phyloP scores from a whole-genome alignment of 2,329 filamentous ascomycete genomes.

The Aspergillus niger region DNA sequence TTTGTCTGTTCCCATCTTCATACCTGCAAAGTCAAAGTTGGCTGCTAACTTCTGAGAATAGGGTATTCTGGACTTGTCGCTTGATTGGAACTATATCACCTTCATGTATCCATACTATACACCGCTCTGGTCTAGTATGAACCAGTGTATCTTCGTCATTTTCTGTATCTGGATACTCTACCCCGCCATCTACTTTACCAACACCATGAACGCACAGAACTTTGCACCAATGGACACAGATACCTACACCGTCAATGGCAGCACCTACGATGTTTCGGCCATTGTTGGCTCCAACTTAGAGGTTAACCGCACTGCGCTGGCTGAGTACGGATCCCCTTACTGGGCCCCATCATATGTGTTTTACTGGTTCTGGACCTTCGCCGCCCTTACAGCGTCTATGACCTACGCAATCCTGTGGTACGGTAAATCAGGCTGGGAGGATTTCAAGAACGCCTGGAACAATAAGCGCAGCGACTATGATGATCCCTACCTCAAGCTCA shows the following conservation, averaged over 20 bases:
- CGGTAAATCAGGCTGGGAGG: background rate
- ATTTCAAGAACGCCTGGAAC: background rate
- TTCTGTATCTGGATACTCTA: background rate
- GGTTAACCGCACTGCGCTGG: background rate
- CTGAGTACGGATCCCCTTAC: background rate
- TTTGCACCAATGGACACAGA: background rate
- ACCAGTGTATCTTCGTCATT: background rate
- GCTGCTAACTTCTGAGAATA: background rate
- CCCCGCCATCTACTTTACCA: background rate
- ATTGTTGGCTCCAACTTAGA: background rate
- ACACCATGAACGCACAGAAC: background rate
- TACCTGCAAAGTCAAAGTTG: no score
- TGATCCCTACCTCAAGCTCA: background rate
- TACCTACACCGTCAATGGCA: background rate
- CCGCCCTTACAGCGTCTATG: background rate
- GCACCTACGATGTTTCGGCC: background rate
- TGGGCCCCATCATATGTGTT: background rate
- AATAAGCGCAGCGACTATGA: background rate
- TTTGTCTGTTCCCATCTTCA: background rate
- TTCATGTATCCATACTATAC: background rate
- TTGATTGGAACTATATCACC: background rate
- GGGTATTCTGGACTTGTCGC: background rate
- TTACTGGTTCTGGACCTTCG: background rate
- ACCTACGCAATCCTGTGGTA: background rate
- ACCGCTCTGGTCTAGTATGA: background rate